Evolutionary conservation across 73 alveolate species (phyloP), one percentile per base, ranked within the genome.

Genomic region (Paramecium primaurelia): DNA sequence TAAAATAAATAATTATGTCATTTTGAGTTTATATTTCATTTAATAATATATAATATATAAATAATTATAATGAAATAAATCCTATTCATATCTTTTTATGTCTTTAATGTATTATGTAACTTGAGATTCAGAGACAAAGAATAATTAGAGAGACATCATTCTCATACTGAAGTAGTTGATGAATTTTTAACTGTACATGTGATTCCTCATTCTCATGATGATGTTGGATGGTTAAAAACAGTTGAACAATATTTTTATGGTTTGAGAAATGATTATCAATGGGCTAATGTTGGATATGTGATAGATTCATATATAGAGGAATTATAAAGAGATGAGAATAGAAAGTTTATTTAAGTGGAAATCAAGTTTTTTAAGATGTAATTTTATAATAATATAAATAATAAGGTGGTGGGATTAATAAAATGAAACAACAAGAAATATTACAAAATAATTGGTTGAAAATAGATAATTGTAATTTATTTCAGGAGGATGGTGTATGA

Each of bases 161-260:
- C 38, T 7, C 90, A 83, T 16, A 16, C 30, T 4, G 44, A 47
- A 44, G 36, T 14, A 45, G 87, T 22, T 6, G 38, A 69, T 32
- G 75, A 86, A 64, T 86, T 85, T 77, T 80, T 97, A 38, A 73
- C 93, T 49, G 98, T 98, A n/a, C 99, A 98, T 88, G 91, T 98
- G 18, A 96, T 98, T 4, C 96, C 99, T n/a, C 99, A 98, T 94
- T 94, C 99, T 18, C 99, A 98, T 92, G 99, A 98, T 77, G 99
- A 98, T 91, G 99, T 98, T 47, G 99, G 99, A 28, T 98, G 99
- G 99, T 94, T 98, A n/a, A 96, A 97, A 95, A 95, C 99, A 6
- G 98, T 96, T 37, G 99, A 97, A 68, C 54, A 96, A 89, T 89
- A 89, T 45, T 89, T 30, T 60, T 44, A 89, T 49, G 94, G 94